A percentile compares a stretch with the other conserved stretches of the same genome.
Evolutionary conservation across 2,329 filamentous ascomycete species (phyloP).

Genomic region (Anisogramma anomala): DNA sequence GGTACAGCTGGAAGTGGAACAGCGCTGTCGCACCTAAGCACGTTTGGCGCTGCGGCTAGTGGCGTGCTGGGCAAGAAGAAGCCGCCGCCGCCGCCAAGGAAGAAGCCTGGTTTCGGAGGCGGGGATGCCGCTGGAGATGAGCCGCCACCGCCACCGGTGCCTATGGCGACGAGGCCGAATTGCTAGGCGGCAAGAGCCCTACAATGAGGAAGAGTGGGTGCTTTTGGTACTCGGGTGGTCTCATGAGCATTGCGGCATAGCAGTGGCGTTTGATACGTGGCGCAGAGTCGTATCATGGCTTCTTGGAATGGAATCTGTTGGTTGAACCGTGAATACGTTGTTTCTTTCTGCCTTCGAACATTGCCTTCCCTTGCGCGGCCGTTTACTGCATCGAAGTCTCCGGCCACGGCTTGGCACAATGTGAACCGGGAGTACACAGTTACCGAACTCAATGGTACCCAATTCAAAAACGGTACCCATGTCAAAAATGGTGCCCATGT

Average conservation of each 20-base stretch:
- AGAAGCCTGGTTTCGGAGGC: conserved; percentile 28
- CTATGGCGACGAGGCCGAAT: conserved; percentile 37
- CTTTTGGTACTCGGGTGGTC: background rate
- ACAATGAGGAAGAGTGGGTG: background rate
- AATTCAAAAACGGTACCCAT: no score
- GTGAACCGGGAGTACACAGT: no score
- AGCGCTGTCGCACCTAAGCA: conserved; percentile 4
- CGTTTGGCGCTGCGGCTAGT: conserved; percentile 11
- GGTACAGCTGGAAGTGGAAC: background rate
- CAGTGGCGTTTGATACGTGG: conserved; percentile 6
- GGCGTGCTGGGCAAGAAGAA: conserved; percentile 37
- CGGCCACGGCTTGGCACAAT: no score
- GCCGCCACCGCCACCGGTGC: conserved; percentile 41
- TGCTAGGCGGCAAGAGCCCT: conserved; percentile 26
- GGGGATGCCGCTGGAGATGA: conserved; percentile 18
- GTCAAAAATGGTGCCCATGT: no score
- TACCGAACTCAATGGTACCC: no score
- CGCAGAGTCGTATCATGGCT: background rate
- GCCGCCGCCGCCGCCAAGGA: conserved; percentile 41
- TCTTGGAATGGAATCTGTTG: no score
- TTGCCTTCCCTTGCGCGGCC: no score
- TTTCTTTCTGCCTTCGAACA: no score
- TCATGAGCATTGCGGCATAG: conserved; percentile 4
- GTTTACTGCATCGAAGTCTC: no score
- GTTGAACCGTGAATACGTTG: no score